phyloP scores from a whole-genome alignment of 1,284 basidiomycete genomes.

The Bondarzewia mesenterica region DNA sequence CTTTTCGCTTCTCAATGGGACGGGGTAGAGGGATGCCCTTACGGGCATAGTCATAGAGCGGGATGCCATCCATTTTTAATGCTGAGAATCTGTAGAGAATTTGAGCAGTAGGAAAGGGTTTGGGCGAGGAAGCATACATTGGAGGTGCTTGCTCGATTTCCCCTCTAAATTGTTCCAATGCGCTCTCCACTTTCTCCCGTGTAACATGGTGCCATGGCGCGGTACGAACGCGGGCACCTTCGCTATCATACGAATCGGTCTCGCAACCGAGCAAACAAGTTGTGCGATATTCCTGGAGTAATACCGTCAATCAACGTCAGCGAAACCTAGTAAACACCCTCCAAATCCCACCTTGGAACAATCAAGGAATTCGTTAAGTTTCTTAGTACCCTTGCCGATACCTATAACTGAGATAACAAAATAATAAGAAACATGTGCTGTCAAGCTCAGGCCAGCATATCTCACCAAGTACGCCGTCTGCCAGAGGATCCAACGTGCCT shows the following conservation, averaged over 20 bases:
- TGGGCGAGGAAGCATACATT: constrained; percentile 50
- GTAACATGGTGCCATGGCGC: constrained; percentile 85
- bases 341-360: constrained; percentile 72
- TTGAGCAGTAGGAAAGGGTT: not conserved
- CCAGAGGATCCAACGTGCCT: constrained; percentile 93
- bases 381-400: constrained; percentile 87
- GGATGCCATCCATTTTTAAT: constrained; percentile 96
- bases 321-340: not conserved
- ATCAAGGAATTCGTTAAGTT: constrained; percentile 77
- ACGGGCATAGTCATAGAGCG: constrained; percentile 94
- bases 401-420: constrained; percentile 67
- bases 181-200: constrained; percentile 62
- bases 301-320: not conserved
- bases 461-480: constrained; percentile 84
- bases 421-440: not conserved
- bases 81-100: constrained; percentile 77
- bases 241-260: constrained; percentile 92
- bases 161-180: constrained; percentile 77
- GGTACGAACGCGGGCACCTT: constrained; percentile 70
- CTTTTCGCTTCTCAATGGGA: constrained; percentile 84
- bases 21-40: constrained; percentile 85
- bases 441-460: too few relatives aligned
- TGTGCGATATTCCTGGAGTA: constrained; percentile 77
- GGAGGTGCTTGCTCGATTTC: constrained; percentile 88
- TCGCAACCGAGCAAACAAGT: constrained; percentile 90